Base-by-base conservation (phyloP, 352 stramenopile species). In the Plasmopara viticola region DNA sequence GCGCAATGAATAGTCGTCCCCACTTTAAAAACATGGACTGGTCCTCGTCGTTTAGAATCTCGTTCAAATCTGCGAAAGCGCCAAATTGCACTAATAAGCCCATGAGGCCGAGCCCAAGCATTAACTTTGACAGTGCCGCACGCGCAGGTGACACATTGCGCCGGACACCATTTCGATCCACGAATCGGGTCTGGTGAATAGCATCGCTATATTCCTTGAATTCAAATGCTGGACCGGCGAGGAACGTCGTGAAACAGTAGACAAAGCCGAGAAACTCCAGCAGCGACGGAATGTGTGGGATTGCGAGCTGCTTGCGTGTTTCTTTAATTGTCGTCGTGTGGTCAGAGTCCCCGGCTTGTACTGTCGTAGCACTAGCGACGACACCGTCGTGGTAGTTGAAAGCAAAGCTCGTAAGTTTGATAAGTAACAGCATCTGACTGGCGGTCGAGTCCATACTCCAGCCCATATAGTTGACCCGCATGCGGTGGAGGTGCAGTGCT, bases 341-440 rank as follows among this genome's bases (percentile, higher is more conserved):
- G 17, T 65, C 52, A 29, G 53, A 70, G 47, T 67, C 60, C n/a
- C 52, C 30, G 5, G 53, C 40, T 13, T 53, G n/a, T 7, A 60
- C 33, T 12, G 52, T 29, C 14, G 66, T 73, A 10, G 66, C 54
- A 12, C 41, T 45, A 9, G 44, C 48, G 20, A 87, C 65, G 0
- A 71, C 74, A 33, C 94, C 94, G 64, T 99, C 95, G 71, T 96
- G 92, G 50, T 97, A 84, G 68, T 99, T 99, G 78, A 90, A 98
- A 12, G 87, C 94, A 58, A 98, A 97, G 62, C 91, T 97, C 48
- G 95, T 98, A 30, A 99, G 77, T 63, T 98, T 99, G 83, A 98
- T 97, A 29, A 97, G 91, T 20, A 99, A 66, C 37, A 98, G 74
- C 92, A 97, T 97, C 64, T 96, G 87, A 28, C 80, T 70, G 0